phyloP scores from a whole-genome alignment of 1,284 basidiomycete species.

The Rhodotorula mucilaginosa region DNA sequence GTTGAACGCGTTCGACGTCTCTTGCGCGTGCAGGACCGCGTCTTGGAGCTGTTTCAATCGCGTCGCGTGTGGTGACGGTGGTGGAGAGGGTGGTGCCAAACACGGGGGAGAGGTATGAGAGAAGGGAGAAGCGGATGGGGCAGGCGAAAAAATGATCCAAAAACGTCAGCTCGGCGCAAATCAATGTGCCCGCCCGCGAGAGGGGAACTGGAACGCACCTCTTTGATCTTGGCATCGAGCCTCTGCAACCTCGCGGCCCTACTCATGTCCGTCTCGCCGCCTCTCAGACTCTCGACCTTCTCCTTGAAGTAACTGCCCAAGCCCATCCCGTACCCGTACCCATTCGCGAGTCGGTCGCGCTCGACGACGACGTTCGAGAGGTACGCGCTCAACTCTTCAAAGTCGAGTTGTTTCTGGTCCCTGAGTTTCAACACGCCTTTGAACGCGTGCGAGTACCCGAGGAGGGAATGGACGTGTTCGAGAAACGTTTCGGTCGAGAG shows the following conservation, averaged over 20 bases:
- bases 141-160: too few relatives aligned
- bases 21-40: conserved; percentile 88
- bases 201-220: conserved; percentile 53
- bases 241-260: conserved; percentile 89
- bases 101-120: background rate
- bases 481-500: conserved; percentile 83
- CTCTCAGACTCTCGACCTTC: conserved; percentile 82
- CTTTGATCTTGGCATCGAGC: conserved; percentile 88
- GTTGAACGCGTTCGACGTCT: conserved; percentile 92
- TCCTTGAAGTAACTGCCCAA: conserved; percentile 81
- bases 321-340: conserved; percentile 64
- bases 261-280: conserved; percentile 88
- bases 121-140: too few relatives aligned
- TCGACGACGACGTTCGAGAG: conserved; percentile 85
- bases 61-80: background rate
- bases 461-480: conserved; percentile 79
- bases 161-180: too few relatives aligned
- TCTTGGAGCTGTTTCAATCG: conserved; percentile 71
- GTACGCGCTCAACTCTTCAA: conserved; percentile 95
- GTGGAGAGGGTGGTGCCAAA: background rate
- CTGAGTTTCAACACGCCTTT: conserved; percentile 86
- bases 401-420: conserved; percentile 98
- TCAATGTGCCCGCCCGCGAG: too few relatives aligned
- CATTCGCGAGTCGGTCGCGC: conserved; percentile 81
- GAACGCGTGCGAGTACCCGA: conserved; percentile 85